These are phyloP conservation scores for Acorus gramineus DNA, from an alignment of 106 monocot species.

Conservation along the genomic window DNA sequence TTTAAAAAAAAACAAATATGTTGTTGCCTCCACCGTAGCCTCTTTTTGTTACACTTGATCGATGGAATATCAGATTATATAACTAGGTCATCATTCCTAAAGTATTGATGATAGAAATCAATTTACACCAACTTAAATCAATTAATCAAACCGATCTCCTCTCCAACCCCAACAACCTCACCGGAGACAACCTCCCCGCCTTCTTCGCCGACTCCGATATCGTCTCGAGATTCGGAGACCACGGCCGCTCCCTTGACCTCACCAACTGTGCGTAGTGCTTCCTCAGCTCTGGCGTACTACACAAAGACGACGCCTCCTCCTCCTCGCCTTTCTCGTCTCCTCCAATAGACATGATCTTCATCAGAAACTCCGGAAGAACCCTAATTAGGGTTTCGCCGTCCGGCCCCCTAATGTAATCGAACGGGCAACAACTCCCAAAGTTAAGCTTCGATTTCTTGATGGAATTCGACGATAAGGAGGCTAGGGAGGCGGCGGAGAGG, in stretches of 20 bases:
- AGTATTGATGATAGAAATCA: too few species aligned
- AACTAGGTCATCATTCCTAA: too few species aligned
- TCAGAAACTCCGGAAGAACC: constrained; percentile 44
- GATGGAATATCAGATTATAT: too few species aligned
- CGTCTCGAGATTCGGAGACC: constrained; percentile 70
- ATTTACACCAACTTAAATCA: too few species aligned
- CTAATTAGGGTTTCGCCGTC: constrained; percentile 40
- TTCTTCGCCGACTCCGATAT: constrained; percentile 39
- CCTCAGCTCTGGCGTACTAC: constrained; percentile 74
- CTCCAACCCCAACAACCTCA: constrained; percentile 6
- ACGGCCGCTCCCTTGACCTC: constrained; percentile 31
- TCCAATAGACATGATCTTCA: constrained; percentile 4
- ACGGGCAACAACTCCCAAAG: constrained; percentile 16
- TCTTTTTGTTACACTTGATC: too few species aligned
- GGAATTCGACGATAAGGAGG: constrained; percentile 18
- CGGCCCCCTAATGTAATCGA: constrained; percentile 36
- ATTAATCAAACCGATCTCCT: too few species aligned
- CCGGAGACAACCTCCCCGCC: constrained; percentile 7
- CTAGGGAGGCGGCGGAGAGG: constrained; percentile 23
- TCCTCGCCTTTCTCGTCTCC: not conserved
- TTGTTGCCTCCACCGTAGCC: too few species aligned
- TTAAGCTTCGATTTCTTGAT: constrained; percentile 2
- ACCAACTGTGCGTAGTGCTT: constrained; percentile 75
- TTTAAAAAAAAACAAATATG: too few species aligned
- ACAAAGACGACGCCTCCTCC: constrained; percentile 2